Evolutionary conservation across 2,329 filamentous ascomycete genomes (phyloP).

Genomic region (Moelleriella libera): DNA sequence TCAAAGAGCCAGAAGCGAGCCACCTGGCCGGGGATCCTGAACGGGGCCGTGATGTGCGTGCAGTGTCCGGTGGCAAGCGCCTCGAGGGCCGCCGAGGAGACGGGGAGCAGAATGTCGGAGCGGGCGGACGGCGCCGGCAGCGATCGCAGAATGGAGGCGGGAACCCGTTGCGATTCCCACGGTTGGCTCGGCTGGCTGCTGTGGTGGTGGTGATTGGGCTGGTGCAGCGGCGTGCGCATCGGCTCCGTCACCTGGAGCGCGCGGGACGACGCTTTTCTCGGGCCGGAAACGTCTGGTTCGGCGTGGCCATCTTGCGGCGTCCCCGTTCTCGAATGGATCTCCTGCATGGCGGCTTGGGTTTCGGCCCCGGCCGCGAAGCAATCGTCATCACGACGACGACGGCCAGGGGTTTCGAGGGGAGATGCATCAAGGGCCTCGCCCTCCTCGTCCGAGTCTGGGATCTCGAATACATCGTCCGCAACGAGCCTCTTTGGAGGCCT

Average conservation of each 20-base stretch:
- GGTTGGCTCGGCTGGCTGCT: constrained; percentile 13
- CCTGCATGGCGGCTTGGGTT: constrained; percentile 1
- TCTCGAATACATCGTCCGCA: constrained; percentile 15
- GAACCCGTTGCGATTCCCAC: constrained; percentile 33
- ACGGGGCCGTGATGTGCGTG: constrained; percentile 41
- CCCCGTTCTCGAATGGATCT: neutral
- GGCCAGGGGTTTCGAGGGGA: too few relatives aligned
- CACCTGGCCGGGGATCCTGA: constrained; percentile 38
- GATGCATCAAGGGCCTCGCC: neutral
- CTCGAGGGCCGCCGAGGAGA: constrained; percentile 30
- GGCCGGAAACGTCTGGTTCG: too few relatives aligned
- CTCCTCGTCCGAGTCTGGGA: constrained; percentile 35
- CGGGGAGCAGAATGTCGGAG: constrained; percentile 39
- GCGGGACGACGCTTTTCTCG: too few relatives aligned
- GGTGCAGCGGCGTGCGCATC: neutral
- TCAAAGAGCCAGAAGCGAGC: constrained; percentile 51
- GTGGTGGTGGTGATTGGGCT: neutral
- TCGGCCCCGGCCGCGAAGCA: too few relatives aligned
- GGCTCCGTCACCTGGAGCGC: too few relatives aligned
- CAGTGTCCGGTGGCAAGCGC: constrained; percentile 34
- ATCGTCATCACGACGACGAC: too few relatives aligned
- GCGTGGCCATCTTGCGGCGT: too few relatives aligned
- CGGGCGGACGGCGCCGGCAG: constrained; percentile 33
- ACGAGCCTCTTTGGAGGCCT: too few relatives aligned
- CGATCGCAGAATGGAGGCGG: constrained; percentile 30